Evolutionary conservation across 192 early-diverging fungal species (phyloP), one percentile per base, ranked within the genome.

Genomic region (Backusella parvicylindrica): DNA sequence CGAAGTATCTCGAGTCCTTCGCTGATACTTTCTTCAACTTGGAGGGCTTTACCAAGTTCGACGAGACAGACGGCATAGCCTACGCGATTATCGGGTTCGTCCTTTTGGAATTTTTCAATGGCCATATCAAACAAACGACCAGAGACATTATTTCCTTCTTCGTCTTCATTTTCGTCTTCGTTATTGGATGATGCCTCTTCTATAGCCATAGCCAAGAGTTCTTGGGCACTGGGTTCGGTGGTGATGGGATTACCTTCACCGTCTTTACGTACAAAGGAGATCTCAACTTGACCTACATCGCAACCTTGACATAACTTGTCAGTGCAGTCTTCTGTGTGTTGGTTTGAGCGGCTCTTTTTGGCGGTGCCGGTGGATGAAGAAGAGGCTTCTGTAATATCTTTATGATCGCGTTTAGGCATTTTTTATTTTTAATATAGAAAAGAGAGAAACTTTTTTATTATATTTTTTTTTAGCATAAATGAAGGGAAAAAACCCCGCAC

Each of bases 201-300:
- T 18, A 88, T 76, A 9, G 88, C 86, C 77, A 90, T 86, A 26
- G 86, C 84, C 63, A 88, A 87, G 5, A 92, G 85, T 41, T 89
- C 87, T 69, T 80, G 71, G 1, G 88, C 87, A 12, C 78, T 84
- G 4, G 87, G 83, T 2, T 79, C 79, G 16, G 76, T 73, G 0
- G 74, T 64, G 36, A 72, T 70, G 13, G 76, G 66, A 16, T 75
- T 73, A 6, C 77, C 82, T 11, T 79, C 75, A 7, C 69, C 76
- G 31, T 74, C 53, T 35, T 82, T 78, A 9, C 84, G 84, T 8
- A 90, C 81, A 73, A 86, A 85, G 18, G 86, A 73, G 13, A 92
- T 85, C 50, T 85, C 84, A 21, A 92, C 77, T 28, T 87, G 86
- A 8, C 91, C 91, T 49, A 83, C 86, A 74, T 86, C 91, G 64